Conservation (phyloP, 1,139 yeast species). For the Taphrina deformans region DNA sequence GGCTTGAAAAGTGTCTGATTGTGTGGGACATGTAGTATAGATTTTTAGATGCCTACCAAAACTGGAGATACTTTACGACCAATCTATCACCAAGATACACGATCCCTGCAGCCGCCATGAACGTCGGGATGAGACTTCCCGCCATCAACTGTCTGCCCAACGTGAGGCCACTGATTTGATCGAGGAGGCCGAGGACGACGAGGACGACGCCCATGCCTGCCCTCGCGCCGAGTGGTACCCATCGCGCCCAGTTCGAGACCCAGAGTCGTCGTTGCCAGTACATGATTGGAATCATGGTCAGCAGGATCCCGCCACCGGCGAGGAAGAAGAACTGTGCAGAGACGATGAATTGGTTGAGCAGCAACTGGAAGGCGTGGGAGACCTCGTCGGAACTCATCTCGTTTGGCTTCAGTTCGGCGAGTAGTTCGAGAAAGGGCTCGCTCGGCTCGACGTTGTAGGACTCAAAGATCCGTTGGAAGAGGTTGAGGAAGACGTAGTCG, state of each 20-base stretch:
- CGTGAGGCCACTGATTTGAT: not conserved
- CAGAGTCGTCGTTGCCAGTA: constrained; percentile 24
- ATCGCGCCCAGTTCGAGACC: constrained; percentile 17
- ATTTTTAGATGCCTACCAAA: no score
- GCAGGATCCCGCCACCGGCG: constrained; percentile 15
- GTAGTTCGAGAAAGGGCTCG: constrained; percentile 7
- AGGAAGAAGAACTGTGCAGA: constrained; percentile 24
- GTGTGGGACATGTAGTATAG: no score
- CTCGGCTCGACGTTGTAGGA: constrained; percentile 16
- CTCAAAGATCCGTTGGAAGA: constrained; percentile 9
- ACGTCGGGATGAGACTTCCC: constrained; percentile 7
- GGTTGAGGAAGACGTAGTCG: constrained; percentile 27
- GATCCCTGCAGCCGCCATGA: constrained; percentile 7
- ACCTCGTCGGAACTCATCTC: constrained; percentile 7
- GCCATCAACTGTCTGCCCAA: not conserved
- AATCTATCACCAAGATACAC: not conserved
- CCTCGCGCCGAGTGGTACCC: constrained; percentile 11
- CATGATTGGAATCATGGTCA: constrained; percentile 29
- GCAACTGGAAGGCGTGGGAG: constrained; percentile 5
- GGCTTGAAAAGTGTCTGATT: no score
- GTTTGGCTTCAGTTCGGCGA: constrained; percentile 11
- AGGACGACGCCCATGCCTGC: constrained; percentile 1
- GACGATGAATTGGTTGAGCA: constrained; percentile 25
- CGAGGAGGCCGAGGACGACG: constrained; percentile 13
- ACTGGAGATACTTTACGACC: constrained; percentile 14